These are phyloP conservation scores for Dictyostelium firmibasis DNA, from an alignment of 78 protist species.

Conservation along the genomic window DNA sequence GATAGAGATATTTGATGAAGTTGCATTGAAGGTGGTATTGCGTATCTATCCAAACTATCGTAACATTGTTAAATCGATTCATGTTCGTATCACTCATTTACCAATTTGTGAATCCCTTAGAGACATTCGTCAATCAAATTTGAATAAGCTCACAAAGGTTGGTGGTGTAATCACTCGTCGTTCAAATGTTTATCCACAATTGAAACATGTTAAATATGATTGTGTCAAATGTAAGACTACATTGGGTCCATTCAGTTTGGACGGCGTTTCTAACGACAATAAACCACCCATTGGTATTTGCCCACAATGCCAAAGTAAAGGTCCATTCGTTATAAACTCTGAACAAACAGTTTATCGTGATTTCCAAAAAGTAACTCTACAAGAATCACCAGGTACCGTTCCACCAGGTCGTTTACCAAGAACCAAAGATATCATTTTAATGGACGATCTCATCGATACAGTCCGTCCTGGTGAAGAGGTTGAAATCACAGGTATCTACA, in stretches of 20 bases:
- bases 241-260: constrained; percentile 89
- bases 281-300: constrained; percentile 50
- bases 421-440: constrained; percentile 93
- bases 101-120: constrained; percentile 94
- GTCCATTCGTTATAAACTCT: constrained; percentile 92
- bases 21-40: constrained; percentile 59
- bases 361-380: constrained; percentile 96
- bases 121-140: constrained; percentile 93
- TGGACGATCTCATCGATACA: constrained; percentile 95
- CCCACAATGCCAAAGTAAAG: constrained; percentile 78
- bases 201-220: constrained; percentile 88
- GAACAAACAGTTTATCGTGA: constrained; percentile 96
- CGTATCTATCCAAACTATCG: constrained; percentile 34
- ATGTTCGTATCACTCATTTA: constrained; percentile 95
- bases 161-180: constrained; percentile 98
- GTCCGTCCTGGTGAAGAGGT: constrained; percentile 98
- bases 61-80: constrained; percentile 56
- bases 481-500: constrained; percentile 94
- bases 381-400: constrained; percentile 99
- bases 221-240: constrained; percentile 92
- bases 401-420: constrained; percentile 99
- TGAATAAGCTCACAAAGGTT: constrained; percentile 91
- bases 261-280: background rate
- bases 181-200: constrained; percentile 96
- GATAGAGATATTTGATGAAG: constrained; percentile 92